These are phyloP conservation scores for Geranium incanum DNA, from an alignment of 441 rosid species.

Conservation along the genomic window DNA sequence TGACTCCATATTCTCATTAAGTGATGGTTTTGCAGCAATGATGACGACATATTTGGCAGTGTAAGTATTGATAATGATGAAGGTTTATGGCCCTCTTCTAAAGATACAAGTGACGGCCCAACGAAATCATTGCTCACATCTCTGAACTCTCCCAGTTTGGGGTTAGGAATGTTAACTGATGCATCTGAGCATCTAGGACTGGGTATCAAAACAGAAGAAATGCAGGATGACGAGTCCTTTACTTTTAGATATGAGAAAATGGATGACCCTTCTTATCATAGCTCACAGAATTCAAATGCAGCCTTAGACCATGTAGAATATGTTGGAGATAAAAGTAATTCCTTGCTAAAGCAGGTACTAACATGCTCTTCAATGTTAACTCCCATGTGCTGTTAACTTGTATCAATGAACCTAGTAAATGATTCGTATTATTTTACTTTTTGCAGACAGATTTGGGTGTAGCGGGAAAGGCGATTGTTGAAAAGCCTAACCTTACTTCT, in stretches of 20 bases:
- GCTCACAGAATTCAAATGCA: constrained; percentile 27
- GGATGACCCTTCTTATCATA: constrained; percentile 38
- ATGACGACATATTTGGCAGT: constrained; percentile 72
- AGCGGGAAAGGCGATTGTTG: constrained; percentile 23
- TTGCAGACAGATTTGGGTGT: constrained; percentile 33
- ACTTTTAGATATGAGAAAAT: constrained; percentile 31
- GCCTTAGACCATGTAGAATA: constrained; percentile 29
- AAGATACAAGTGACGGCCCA: constrained; percentile 47
- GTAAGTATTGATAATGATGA: constrained; percentile 57
- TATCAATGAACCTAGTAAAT: constrained; percentile 8
- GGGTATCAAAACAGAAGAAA: constrained; percentile 39
- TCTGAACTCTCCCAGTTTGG: constrained; percentile 45
- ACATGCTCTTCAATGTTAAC: constrained; percentile 12
- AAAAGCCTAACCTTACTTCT: constrained; percentile 23
- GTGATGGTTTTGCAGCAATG: constrained; percentile 93
- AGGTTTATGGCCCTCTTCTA: constrained; percentile 75
- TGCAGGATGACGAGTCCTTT: constrained; percentile 39
- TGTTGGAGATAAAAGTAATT: constrained; percentile 34
- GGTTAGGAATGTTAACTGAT: constrained; percentile 33
- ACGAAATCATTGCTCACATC: constrained; percentile 42
- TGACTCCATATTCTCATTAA: constrained; percentile 79
- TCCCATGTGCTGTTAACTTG: constrained; percentile 12
- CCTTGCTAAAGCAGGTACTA: constrained; percentile 47
- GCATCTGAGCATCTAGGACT: constrained; percentile 32
- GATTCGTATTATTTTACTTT: constrained; percentile 15